Base-by-base conservation (phyloP, 176 grass and related monocot genomes). In the Carex pumila region DNA sequence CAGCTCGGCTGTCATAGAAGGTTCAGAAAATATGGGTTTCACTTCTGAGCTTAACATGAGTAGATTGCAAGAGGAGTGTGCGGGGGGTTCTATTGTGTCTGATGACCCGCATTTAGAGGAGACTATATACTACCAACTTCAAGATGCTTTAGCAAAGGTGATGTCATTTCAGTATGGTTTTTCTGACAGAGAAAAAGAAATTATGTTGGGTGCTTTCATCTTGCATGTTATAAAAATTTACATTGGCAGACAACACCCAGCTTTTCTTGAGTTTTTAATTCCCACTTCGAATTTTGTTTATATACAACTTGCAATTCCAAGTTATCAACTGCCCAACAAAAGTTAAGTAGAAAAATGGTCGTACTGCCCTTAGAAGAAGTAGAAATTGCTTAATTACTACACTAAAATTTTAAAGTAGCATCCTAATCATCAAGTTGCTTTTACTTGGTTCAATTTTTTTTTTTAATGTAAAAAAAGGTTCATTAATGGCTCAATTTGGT, bases 91-190 rank as follows among this genome's bases (percentile, higher is more conserved):
- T 45, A 61, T 81, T 17, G 61, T 79, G 36, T 50, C 47, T 86
- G 89, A 87, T 77, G 85, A 85, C 61, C 76, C 78, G 7, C 80
- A 79, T 81, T 68, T 90, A 25, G 89, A 87, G 68, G 89, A 90
- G 75, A 87, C 81, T 9, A 90, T 85, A 77, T 90, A 90, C 59
- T 82, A 90, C 87, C 85, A 87, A 58, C 85, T 90, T 66, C 89
- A 90, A 90, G 89, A 87, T 82, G 82, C 89, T 61, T 71, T 90
- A 61, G 85, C 34, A 61, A 87, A 90, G 89, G 89, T 85, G 37
- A 47, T 54, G 17, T 29, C 68, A 52, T 55, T 69, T 84, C 61
- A 54, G 19, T 37, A 32, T 81, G 21, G 5, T 81, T 61, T 36
- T 63, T 81, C 56, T 84, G 64, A 56, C 3, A 13, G 18, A 3